phyloP scores from a whole-genome alignment of 2,329 filamentous ascomycete species.

The Daldinia sp. region DNA sequence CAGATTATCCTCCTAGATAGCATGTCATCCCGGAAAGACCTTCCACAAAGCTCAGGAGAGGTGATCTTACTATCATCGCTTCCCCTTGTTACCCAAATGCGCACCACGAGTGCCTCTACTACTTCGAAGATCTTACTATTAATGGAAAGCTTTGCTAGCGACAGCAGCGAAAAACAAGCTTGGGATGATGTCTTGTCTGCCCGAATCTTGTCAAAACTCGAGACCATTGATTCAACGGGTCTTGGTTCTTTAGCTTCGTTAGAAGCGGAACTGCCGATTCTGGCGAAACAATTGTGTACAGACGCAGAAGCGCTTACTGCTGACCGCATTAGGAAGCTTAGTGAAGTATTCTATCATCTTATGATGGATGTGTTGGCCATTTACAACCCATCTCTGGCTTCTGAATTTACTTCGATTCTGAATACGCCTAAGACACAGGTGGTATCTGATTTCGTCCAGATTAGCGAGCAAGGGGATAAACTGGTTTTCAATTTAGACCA shows the following conservation, averaged over 20 bases:
- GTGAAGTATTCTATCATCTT: constrained; percentile 57
- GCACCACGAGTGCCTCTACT: constrained; percentile 49
- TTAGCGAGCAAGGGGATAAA: constrained; percentile 37
- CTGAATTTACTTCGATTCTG: constrained; percentile 42
- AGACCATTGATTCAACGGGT: constrained; percentile 59
- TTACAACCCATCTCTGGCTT: constrained; percentile 49
- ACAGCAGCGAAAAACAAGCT: constrained; percentile 25
- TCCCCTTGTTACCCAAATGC: constrained; percentile 55
- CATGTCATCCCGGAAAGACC: constrained; percentile 35
- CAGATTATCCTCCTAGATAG: constrained; percentile 59
- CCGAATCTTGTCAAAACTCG: constrained; percentile 64
- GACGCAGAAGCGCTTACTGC: constrained; percentile 59
- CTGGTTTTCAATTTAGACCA: constrained; percentile 41
- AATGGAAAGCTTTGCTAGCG: constrained; percentile 56
- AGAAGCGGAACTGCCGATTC: constrained; percentile 69
- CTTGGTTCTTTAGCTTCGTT: constrained; percentile 69
- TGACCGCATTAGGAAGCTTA: constrained; percentile 60
- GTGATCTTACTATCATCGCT: constrained; percentile 59
- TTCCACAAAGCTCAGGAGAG: constrained; percentile 46
- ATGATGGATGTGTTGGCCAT: constrained; percentile 53
- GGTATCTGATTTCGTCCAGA: constrained; percentile 25
- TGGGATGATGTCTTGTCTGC: constrained; percentile 58
- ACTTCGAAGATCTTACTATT: constrained; percentile 55
- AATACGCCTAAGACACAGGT: constrained; percentile 29
- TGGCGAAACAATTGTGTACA: constrained; percentile 63